Evolutionary conservation across 208 protist species (phyloP), one percentile per base, ranked within the genome.

Genomic region (Lotmaria passim): DNA sequence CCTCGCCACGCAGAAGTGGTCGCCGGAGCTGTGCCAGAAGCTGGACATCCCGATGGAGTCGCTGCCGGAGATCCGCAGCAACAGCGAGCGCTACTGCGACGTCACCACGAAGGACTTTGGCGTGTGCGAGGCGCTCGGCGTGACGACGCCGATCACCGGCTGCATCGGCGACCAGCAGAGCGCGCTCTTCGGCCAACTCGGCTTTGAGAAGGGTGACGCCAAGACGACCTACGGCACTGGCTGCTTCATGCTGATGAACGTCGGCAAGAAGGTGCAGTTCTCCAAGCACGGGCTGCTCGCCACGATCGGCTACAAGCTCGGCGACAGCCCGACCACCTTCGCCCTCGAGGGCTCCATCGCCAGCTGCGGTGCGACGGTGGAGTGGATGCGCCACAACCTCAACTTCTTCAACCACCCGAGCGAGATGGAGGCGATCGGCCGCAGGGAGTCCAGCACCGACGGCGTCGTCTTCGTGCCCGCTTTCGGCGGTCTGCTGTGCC

Each of bases 171-270:
- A 99, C 67, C 99, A 99, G 78, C 99, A 99, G 76, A 82, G 91
- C 10, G 98, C 98, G 0, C 72, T 98, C 12, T 85, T 99, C 56
- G 98, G 98, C 12, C 98, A 99, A 46, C 70, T 89, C 48, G 99
- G 97, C 74, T 96, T 99, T 48, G 21, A 71, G 5, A 26, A 67
- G 6, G 97, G 98, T 31, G 89, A 98, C 19, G 86, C 89, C 0
- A 99, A 99, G 73, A 98, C 89, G 68, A 99, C 98, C 1, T 99
- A 98, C 79, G 99, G 99, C 12, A 99, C 99, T 2, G 99, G 99
- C 10, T 98, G 96, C 74, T 99, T 99, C 81, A 67, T 99, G 23
- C 83, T 99, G 19, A 89, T 95, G 73, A 99, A 99, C 71, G 98
- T 95, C 10, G 98, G 98, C 21, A 73, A 73, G n/a, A 70, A 76